Base-by-base conservation (phyloP, 1,139 yeast genomes). In the Suhomyces kunorum region DNA sequence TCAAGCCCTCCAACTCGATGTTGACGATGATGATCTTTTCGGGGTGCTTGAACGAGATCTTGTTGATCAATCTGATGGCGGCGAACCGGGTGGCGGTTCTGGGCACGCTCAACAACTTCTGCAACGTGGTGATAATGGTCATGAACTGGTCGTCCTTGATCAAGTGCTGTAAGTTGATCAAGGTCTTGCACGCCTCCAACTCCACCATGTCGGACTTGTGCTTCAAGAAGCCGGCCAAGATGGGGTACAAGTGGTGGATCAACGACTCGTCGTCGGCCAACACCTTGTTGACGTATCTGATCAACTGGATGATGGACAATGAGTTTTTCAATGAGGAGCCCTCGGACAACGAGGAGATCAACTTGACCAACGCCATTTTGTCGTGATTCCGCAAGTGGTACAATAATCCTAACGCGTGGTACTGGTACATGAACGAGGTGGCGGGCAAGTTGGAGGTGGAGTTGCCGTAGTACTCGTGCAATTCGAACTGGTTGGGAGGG, bases 321-420 rank as follows among this genome's bases (percentile, higher is more conserved):
- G 88, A 83, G 57, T 80, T 83, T 56, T 80, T 82, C 59, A 85
- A 69, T 8, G 87, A 71, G 13, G 76, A 67, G 28, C 80, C 78
- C 44, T 78, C 81, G 36, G 83, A 71, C 57, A 87, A 80, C 43
- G 87, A 87, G 51, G 90, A 88, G 55, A 90, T 85, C 71, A 92
- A 75, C 64, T 90, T 92, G 77, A 88, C 80, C 57, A 92, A 72
- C 2, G 97, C 96, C 94, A 92, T 89, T 56, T 86, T 84, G 63
- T 92, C 98, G 60, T 87, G 95, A 56, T 84, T 82, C 61, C 95
- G 81, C 63, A 94, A 77, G 54, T 86, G 87, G 62, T 89, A 90
- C 54, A 94, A 71, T 55, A 92, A 75, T 17, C 97, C 97, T 55
- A 92, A 72, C 4, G 98, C 98, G 64, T 92, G 98, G 68, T 90